A percentile compares a stretch with the other conserved stretches of the same genome.
Conservation (phyloP, 768 basidiomycete genomes). For the Sarcodon aspratus region DNA sequence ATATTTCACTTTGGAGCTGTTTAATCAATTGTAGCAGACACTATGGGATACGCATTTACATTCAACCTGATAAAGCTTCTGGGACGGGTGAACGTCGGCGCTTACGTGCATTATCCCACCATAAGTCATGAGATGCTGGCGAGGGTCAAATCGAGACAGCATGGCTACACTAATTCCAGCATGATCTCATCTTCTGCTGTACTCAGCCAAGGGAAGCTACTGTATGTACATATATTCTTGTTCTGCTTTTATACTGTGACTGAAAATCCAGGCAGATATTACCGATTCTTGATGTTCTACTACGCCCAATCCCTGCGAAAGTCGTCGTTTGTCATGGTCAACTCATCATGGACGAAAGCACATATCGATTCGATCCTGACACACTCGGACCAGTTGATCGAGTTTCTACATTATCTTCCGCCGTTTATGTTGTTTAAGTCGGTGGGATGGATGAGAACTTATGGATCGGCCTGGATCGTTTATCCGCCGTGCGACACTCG, state of each 20-base stretch:
- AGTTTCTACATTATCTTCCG: slow-evolving; percentile 28
- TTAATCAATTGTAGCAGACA: slow-evolving; percentile 40
- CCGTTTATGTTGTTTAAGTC: slow-evolving; percentile 21
- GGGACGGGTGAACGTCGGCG: slow-evolving; percentile 61
- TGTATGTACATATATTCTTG: slow-evolving; percentile 28
- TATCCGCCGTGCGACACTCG: slow-evolving; percentile 90
- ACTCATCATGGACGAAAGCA: slow-evolving; percentile 88
- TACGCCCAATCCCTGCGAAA: slow-evolving; percentile 67
- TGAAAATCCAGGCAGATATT: slow-evolving; percentile 47
- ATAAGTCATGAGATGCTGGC: slow-evolving; percentile 91
- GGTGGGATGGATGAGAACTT: slow-evolving; percentile 1
- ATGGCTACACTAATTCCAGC: slow-evolving; percentile 52
- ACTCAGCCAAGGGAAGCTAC: slow-evolving; percentile 49
- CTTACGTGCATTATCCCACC: slow-evolving; percentile 95
- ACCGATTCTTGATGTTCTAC: slow-evolving; percentile 75
- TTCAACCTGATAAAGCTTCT: slow-evolving; percentile 66
- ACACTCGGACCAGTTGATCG: slow-evolving; percentile 38
- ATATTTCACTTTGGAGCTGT: background rate
- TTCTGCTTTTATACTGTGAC: background rate
- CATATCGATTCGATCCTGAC: slow-evolving; percentile 71
- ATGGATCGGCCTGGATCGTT: slow-evolving; percentile 37
- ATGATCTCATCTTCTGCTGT: slow-evolving; percentile 41
- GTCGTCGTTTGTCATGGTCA: slow-evolving; percentile 80
- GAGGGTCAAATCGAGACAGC: slow-evolving; percentile 51
- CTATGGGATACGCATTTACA: slow-evolving; percentile 97